phyloP scores from a whole-genome alignment of 129 eudicot species.

The Centella asiatica region DNA sequence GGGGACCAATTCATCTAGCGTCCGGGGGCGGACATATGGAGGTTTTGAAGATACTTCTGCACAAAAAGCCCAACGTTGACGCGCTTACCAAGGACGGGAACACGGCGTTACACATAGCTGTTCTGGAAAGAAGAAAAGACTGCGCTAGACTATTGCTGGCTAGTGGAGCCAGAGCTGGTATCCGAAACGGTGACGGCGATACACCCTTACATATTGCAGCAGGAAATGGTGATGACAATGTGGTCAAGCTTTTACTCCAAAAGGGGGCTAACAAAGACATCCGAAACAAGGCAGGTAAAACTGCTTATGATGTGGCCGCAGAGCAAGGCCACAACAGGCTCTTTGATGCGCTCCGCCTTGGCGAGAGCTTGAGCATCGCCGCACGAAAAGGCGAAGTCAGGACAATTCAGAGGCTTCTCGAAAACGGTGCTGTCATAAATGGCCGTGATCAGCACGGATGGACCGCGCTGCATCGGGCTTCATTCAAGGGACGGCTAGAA shows the following conservation, averaged over 20 bases:
- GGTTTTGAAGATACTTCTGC: constrained; percentile 54
- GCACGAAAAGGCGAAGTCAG: constrained; percentile 67
- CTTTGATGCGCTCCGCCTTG: constrained; percentile 52
- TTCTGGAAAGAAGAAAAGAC: constrained; percentile 55
- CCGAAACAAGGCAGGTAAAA: constrained; percentile 46
- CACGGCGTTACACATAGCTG: constrained; percentile 65
- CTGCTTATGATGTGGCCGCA: constrained; percentile 66
- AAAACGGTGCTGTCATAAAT: constrained; percentile 55
- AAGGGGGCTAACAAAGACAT: constrained; percentile 72
- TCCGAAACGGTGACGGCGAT: constrained; percentile 39
- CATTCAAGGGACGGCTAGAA: constrained; percentile 56
- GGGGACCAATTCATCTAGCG: constrained; percentile 68
- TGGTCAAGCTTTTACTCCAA: constrained; percentile 57
- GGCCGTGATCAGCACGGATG: constrained; percentile 74
- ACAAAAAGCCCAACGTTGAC: constrained; percentile 39
- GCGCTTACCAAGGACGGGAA: constrained; percentile 52
- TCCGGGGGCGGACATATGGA: constrained; percentile 51
- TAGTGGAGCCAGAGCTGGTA: constrained; percentile 29
- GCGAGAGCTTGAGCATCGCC: constrained; percentile 49
- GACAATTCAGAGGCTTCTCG: constrained; percentile 36
- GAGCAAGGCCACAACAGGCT: constrained; percentile 56
- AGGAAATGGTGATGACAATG: constrained; percentile 51
- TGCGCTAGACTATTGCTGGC: constrained; percentile 46
- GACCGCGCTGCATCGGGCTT: constrained; percentile 68
- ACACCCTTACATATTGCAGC: constrained; percentile 68